A percentile compares a stretch with the other conserved stretches of the same genome.
These are phyloP conservation scores for Kregervanrija pseudodelftensis DNA, from an alignment of 805 yeast genomes.

Conservation along the genomic window DNA sequence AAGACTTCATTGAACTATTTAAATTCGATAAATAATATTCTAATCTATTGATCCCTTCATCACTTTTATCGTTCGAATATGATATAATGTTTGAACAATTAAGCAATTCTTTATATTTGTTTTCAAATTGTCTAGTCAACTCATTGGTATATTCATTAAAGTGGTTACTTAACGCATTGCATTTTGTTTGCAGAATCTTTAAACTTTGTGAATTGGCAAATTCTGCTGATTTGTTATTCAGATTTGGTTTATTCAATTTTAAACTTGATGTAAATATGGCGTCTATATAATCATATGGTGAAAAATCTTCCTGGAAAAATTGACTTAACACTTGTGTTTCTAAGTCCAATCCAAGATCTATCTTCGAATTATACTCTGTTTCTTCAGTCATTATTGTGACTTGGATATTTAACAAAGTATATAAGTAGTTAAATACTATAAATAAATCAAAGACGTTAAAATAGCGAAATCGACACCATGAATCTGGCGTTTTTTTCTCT, in stretches of 20 bases:
- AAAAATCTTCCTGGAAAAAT: slow-evolving; percentile 63
- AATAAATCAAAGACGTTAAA: no score
- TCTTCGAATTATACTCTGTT: slow-evolving; percentile 1
- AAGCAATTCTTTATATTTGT: slow-evolving; percentile 41
- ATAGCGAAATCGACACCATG: no score
- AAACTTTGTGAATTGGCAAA: slow-evolving; percentile 27
- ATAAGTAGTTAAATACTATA: no score
- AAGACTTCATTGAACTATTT: slow-evolving; percentile 48
- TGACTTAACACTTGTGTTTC: slow-evolving; percentile 41
- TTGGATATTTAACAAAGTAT: background rate
- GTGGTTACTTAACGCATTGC: slow-evolving; percentile 47
- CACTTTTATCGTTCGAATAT: slow-evolving; percentile 3
- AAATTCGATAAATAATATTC: slow-evolving; percentile 61
- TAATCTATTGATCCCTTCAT: slow-evolving; percentile 44
- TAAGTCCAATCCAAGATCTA: slow-evolving; percentile 5
- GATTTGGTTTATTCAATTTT: slow-evolving; percentile 9
- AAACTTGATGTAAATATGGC: slow-evolving; percentile 39
- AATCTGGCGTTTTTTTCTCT: no score
- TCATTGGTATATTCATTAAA: slow-evolving; percentile 58
- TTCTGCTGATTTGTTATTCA: slow-evolving; percentile 21
- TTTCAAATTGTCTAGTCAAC: slow-evolving; percentile 45
- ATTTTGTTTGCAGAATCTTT: slow-evolving; percentile 37
- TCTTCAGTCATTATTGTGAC: background rate
- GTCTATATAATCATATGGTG: slow-evolving; percentile 59
- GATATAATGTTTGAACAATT: slow-evolving; percentile 34